phyloP scores from a whole-genome alignment of 192 early-diverging fungal species.

The Dispira simplex region DNA sequence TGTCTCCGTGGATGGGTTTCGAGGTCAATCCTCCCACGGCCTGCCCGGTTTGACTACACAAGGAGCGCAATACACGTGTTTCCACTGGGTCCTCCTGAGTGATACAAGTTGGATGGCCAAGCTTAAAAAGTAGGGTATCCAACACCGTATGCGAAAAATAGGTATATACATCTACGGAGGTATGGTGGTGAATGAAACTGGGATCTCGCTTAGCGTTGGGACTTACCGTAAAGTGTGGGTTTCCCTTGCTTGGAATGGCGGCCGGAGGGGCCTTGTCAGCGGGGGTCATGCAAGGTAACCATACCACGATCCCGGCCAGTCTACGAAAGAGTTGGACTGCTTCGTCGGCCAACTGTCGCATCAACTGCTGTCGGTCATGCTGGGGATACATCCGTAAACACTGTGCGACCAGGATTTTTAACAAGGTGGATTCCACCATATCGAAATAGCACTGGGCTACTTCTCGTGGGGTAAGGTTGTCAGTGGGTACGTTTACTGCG shows the following conservation, averaged over 20 bases:
- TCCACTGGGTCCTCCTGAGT: conserved; percentile 2
- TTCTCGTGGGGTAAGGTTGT: neutral
- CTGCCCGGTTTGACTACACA: neutral
- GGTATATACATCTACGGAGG: conserved; percentile 1
- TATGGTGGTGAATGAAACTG: neutral
- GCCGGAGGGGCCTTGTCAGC: neutral
- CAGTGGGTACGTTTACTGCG: conserved; percentile 7
- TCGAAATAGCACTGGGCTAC: conserved; percentile 9
- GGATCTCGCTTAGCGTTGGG: neutral
- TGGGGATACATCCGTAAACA: neutral
- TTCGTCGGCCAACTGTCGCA: neutral
- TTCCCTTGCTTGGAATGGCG: neutral
- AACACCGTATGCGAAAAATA: neutral
- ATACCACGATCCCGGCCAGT: neutral
- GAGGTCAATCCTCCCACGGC: too few species aligned
- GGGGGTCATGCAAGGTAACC: conserved; percentile 10
- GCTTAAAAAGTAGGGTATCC: neutral
- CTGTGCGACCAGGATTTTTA: neutral
- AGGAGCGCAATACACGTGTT: neutral
- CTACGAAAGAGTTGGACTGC: neutral
- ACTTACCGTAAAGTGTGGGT: neutral
- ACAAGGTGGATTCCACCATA: neutral
- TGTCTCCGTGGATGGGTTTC: too few species aligned
- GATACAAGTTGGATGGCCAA: conserved; percentile 7
- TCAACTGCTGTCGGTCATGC: neutral